phyloP scores from a whole-genome alignment of 176 grass and related monocot genomes.

The Juncus effusus region DNA sequence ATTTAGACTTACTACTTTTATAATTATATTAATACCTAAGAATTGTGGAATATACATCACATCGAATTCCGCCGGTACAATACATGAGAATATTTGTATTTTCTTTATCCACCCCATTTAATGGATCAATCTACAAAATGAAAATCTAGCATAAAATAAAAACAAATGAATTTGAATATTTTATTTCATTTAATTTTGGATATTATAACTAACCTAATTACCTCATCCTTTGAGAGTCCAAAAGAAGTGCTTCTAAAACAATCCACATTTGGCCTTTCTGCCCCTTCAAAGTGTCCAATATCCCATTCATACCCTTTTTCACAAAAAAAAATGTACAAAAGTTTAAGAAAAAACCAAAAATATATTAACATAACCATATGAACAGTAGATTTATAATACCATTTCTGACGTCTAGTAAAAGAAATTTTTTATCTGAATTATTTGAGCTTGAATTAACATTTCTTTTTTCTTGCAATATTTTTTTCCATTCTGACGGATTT shows the following conservation, averaged over 20 bases:
- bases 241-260: conserved; percentile 97
- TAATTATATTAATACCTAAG: conserved; percentile 48
- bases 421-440: conserved; percentile 34
- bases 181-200: neutral
- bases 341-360: conserved; percentile 9
- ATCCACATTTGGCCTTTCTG: conserved; percentile 77
- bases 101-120: conserved; percentile 57
- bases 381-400: conserved; percentile 37
- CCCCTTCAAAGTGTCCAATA: conserved; percentile 96
- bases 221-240: conserved; percentile 64
- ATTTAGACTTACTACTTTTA: neutral
- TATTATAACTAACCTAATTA: conserved; percentile 18
- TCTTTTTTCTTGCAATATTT: conserved; percentile 51
- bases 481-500: conserved; percentile 64
- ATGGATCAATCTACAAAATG: conserved; percentile 57
- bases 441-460: conserved; percentile 27
- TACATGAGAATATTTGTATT: conserved; percentile 96
- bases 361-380: conserved; percentile 2
- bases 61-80: conserved; percentile 90
- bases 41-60: conserved; percentile 87
- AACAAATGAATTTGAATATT: neutral
- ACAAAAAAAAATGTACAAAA: neutral
- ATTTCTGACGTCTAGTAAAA: conserved; percentile 93
- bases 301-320: conserved; percentile 96
- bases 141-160: neutral